Conservation (phyloP, 169 alveolate species). For the Plasmodium cynomolgi region DNA sequence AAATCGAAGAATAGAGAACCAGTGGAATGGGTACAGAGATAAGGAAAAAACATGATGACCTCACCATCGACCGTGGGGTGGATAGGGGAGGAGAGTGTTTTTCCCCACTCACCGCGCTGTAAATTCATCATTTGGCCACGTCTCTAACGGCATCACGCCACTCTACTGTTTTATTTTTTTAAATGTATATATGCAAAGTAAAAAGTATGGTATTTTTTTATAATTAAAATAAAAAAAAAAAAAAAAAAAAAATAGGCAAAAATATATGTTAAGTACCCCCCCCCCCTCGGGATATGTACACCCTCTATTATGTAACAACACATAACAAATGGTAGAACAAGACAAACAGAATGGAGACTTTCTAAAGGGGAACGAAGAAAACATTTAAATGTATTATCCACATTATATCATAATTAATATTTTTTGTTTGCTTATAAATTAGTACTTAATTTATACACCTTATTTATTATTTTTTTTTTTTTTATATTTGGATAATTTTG, state of each 20-base stretch:
- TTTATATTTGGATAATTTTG: neutral
- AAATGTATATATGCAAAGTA: neutral
- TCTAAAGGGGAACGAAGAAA: neutral
- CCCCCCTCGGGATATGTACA: neutral
- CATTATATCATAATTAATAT: neutral
- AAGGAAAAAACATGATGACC: neutral
- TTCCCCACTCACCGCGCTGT: neutral
- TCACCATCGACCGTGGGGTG: neutral
- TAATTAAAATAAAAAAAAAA: neutral
- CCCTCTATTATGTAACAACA: neutral
- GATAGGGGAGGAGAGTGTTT: neutral
- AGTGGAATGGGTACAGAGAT: conserved; percentile 7
- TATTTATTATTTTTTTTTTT: no score
- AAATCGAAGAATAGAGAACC: conserved; percentile 34
- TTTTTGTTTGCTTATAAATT: neutral
- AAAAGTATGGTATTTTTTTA: neutral
- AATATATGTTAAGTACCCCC: neutral
- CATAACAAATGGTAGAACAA: neutral
- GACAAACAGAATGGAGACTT: neutral
- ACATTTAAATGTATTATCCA: neutral
- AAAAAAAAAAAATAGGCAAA: neutral
- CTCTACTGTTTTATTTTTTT: neutral
- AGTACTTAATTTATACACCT: neutral
- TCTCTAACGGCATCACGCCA: neutral
- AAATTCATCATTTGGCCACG: neutral